Evolutionary conservation across 208 protist genomes (phyloP).

Genomic region (Crithidia brevicula): DNA sequence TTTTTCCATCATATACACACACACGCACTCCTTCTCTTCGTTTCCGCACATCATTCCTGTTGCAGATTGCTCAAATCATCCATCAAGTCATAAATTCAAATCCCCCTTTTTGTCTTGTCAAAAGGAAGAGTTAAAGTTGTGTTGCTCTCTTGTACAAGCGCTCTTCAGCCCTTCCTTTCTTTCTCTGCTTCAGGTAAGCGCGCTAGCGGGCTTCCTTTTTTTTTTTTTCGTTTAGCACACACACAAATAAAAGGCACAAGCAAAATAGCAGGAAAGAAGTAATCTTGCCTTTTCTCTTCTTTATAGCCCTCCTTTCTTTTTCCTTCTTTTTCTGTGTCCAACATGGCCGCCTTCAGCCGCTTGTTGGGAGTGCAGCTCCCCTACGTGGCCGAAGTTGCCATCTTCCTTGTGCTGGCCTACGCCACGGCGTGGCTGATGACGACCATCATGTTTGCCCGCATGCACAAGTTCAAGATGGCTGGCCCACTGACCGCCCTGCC

Average conservation of each 20-base stretch:
- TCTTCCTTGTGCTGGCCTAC: slow-evolving; percentile 64
- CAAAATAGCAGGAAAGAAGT: background rate
- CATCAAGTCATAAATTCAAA: slow-evolving; percentile 24
- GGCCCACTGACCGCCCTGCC: slow-evolving; percentile 66
- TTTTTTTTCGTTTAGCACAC: background rate
- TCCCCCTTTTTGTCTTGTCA: background rate
- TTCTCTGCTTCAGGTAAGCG: too few relatives aligned
- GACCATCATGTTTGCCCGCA: slow-evolving; percentile 62
- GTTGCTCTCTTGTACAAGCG: background rate
- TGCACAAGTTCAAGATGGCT: slow-evolving; percentile 77
- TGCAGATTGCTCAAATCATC: slow-evolving; percentile 9
- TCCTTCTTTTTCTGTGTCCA: background rate
- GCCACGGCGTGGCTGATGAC: slow-evolving; percentile 60
- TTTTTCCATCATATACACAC: too few relatives aligned
- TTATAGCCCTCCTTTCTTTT: slow-evolving; percentile 3
- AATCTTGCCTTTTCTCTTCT: slow-evolving; percentile 3
- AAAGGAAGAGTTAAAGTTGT: background rate
- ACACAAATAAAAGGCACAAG: slow-evolving; percentile 2
- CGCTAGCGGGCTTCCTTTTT: too few relatives aligned
- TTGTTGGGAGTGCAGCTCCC: slow-evolving; percentile 74
- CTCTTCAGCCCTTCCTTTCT: too few relatives aligned
- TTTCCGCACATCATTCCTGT: background rate
- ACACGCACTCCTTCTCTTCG: too few relatives aligned
- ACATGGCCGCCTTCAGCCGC: slow-evolving; percentile 77
- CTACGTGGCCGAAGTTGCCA: slow-evolving; percentile 57